Evolutionary conservation across 2,329 filamentous ascomycete genomes (phyloP).

Genomic region (Hypoxylon sp.): DNA sequence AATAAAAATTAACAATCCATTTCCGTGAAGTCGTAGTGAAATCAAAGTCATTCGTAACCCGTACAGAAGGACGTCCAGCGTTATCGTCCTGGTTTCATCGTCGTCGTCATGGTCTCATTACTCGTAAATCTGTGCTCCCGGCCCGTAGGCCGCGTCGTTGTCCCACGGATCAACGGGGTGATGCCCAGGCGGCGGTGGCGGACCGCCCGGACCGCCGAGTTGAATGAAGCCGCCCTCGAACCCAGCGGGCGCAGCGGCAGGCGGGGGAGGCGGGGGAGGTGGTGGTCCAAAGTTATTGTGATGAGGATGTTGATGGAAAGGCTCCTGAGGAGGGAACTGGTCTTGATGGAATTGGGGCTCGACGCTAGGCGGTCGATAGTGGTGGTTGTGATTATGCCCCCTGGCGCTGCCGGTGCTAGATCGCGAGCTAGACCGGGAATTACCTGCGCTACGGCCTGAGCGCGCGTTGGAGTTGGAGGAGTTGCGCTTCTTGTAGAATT

Average conservation of each 20-base stretch:
- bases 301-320: conserved; percentile 28
- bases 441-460: conserved; percentile 22
- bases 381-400: conserved; percentile 17
- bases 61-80: conserved; percentile 9
- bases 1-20: conserved; percentile 15
- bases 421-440: conserved; percentile 34
- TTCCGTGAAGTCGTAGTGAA: conserved; percentile 19
- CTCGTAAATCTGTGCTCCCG: conserved; percentile 32
- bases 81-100: conserved; percentile 3
- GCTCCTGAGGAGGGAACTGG: conserved; percentile 16
- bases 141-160: conserved; percentile 24
- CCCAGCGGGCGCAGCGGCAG: conserved; percentile 38
- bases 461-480: conserved; percentile 33
- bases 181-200: conserved; percentile 35
- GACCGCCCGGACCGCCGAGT: conserved; percentile 39
- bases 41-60: conserved; percentile 23
- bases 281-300: conserved; percentile 31
- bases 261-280: conserved; percentile 36
- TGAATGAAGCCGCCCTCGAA: conserved; percentile 53
- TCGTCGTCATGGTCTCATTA: conserved; percentile 25
- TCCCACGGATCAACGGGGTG: conserved; percentile 38
- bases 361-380: conserved; percentile 16
- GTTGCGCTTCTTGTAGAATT: conserved; percentile 42
- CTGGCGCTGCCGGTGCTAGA: conserved; percentile 14
- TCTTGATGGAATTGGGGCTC: conserved; percentile 33